phyloP scores from a whole-genome alignment of 176 grass and related monocot genomes.

The Pontederia crassipes region DNA sequence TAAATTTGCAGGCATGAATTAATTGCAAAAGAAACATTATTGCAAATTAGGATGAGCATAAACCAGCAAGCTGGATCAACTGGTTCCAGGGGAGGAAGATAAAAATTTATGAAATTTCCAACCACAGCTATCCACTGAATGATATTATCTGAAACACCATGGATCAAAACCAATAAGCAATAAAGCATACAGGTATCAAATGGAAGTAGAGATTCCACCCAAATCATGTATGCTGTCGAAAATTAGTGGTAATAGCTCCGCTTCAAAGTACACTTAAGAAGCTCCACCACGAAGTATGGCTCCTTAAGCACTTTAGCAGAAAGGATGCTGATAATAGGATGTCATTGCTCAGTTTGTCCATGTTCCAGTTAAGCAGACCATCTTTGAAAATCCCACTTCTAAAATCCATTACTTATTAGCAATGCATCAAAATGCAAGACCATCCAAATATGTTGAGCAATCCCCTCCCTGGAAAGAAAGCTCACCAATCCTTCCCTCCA shows the following conservation, averaged over 20 bases:
- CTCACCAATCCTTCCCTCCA: conserved; percentile 27
- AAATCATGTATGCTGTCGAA: conserved; percentile 29
- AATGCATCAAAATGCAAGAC: conserved; percentile 30
- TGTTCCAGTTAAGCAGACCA: conserved; percentile 17
- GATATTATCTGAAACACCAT: not conserved
- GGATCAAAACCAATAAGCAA: conserved; percentile 12
- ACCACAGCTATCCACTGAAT: conserved; percentile 10
- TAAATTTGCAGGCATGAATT: conserved; percentile 57
- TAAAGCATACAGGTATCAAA: conserved; percentile 27
- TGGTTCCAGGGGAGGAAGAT: conserved; percentile 33
- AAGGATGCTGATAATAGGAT: conserved; percentile 2
- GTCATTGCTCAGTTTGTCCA: not conserved
- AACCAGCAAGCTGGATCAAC: conserved; percentile 32
- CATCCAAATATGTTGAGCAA: conserved; percentile 9
- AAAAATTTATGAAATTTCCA: conserved; percentile 21
- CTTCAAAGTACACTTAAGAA: conserved; percentile 1
- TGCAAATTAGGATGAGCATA: conserved; percentile 21
- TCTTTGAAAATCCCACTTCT: not conserved
- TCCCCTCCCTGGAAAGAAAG: conserved; percentile 28
- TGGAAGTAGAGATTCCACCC: conserved; percentile 54
- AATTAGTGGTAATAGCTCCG: conserved; percentile 31
- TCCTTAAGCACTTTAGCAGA: conserved; percentile 26
- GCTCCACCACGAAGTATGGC: conserved; percentile 16
- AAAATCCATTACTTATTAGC: conserved; percentile 9
- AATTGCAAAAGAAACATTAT: conserved; percentile 44